Percentiles rank a stretch among this genome's conserved stretches.
These are phyloP conservation scores for Isabelozyma pseudorhagii DNA, from an alignment of 805 yeast species.

Conservation along the genomic window DNA sequence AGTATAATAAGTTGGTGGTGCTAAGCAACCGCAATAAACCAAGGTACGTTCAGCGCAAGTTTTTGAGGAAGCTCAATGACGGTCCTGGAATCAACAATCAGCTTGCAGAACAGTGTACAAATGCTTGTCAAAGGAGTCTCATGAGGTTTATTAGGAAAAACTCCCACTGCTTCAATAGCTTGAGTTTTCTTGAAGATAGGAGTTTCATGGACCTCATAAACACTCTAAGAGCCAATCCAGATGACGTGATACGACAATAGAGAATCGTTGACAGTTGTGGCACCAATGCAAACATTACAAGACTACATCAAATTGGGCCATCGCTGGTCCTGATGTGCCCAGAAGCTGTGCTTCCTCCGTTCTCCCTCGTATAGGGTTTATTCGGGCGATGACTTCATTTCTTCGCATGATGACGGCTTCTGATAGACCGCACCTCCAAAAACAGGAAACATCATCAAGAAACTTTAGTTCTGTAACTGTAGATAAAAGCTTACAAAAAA, in stretches of 20 bases:
- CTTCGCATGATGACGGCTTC: no score
- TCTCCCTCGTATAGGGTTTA: no score
- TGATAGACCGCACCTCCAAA: no score
- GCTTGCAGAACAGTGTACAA: not conserved
- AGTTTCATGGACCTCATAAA: slow-evolving; percentile 6
- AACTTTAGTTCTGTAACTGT: no score
- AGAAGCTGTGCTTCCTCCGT: no score
- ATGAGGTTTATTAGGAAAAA: slow-evolving; percentile 7
- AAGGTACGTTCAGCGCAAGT: not conserved
- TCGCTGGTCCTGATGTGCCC: no score
- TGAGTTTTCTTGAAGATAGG: slow-evolving; percentile 6
- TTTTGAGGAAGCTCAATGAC: not conserved
- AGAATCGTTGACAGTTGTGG: no score
- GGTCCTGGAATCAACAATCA: not conserved
- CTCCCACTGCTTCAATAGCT: slow-evolving; percentile 4
- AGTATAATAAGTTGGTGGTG: slow-evolving; percentile 7
- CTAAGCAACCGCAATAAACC: not conserved
- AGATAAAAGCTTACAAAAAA: no score
- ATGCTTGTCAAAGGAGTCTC: slow-evolving; percentile 1
- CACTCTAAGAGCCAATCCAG: slow-evolving; percentile 2
- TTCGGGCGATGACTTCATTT: no score
- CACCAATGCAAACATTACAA: no score
- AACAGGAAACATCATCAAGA: no score
- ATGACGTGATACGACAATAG: not conserved
- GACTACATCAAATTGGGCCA: no score